Evolutionary conservation across 192 early-diverging fungal species (phyloP).

Genomic region (Bifiguratus adelaidae): DNA sequence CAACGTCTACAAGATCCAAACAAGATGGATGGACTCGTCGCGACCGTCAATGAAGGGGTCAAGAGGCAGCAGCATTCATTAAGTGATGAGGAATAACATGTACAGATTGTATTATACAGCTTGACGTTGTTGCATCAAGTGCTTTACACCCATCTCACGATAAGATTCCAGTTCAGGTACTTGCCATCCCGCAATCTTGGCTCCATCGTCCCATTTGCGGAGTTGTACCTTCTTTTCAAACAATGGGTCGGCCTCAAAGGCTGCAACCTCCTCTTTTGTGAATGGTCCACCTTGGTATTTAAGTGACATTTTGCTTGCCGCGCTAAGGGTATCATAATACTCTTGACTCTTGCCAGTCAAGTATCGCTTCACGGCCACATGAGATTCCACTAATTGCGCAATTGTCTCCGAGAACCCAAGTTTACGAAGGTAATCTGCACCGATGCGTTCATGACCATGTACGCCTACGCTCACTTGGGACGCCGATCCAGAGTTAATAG

Average conservation of each 20-base stretch:
- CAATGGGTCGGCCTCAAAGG: conserved; percentile 36
- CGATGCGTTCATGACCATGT: conserved; percentile 40
- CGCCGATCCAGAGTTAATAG: not conserved
- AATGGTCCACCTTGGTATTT: conserved; percentile 39
- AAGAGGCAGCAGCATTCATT: no score
- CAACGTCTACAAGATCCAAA: no score
- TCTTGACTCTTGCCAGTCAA: conserved; percentile 30
- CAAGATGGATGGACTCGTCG: no score
- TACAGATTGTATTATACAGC: no score
- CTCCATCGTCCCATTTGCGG: conserved; percentile 39
- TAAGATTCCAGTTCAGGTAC: conserved; percentile 34
- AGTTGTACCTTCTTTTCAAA: conserved; percentile 40
- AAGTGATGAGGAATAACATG: no score
- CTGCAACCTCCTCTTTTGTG: conserved; percentile 20
- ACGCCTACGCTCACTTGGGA: conserved; percentile 25
- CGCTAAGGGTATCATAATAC: conserved; percentile 33
- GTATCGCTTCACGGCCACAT: conserved; percentile 46
- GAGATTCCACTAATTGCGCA: conserved; percentile 36
- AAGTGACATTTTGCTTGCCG: conserved; percentile 37
- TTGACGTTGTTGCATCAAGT: conserved; percentile 14
- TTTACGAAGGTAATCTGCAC: conserved; percentile 37
- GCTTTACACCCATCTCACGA: conserved; percentile 21
- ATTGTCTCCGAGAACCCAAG: conserved; percentile 42
- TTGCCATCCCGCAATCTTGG: conserved; percentile 26
- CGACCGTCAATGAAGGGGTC: no score